These are phyloP conservation scores for Madurella fahalii DNA, from an alignment of 2,329 filamentous ascomycete genomes.

Conservation along the genomic window DNA sequence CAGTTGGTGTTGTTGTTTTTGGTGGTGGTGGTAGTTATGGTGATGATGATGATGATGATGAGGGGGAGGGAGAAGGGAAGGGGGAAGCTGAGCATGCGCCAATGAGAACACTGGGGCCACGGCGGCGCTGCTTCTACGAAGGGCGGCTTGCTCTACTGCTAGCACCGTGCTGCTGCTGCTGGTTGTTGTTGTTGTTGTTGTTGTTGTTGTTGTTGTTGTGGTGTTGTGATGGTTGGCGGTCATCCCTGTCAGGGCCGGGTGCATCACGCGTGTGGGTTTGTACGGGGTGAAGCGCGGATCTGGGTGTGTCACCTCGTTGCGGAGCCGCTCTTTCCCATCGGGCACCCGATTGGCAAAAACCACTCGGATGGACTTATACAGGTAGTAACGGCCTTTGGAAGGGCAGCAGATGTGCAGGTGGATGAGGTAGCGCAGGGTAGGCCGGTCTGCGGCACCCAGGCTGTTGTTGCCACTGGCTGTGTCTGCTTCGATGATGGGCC, in stretches of 20 bases:
- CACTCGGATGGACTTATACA: slow-evolving; percentile 88
- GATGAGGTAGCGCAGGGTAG: slow-evolving; percentile 81
- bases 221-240: neutral
- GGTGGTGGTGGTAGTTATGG: neutral
- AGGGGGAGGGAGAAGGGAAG: no score
- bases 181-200: neutral
- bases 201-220: no score
- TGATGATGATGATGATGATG: slow-evolving; percentile 18
- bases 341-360: slow-evolving; percentile 96
- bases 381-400: slow-evolving; percentile 74
- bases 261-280: slow-evolving; percentile 60
- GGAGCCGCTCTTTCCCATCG: slow-evolving; percentile 87
- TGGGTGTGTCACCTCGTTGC: slow-evolving; percentile 84
- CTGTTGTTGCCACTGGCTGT: slow-evolving; percentile 32
- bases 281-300: slow-evolving; percentile 84
- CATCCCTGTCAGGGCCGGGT: slow-evolving; percentile 29
- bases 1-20: neutral
- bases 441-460: slow-evolving; percentile 45
- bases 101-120: slow-evolving; percentile 39
- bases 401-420: slow-evolving; percentile 92
- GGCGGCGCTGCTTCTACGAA: slow-evolving; percentile 50
- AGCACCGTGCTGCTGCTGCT: slow-evolving; percentile 47
- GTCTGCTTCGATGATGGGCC: slow-evolving; percentile 70
- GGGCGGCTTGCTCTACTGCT: slow-evolving; percentile 54
- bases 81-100: no score